Base-by-base conservation (phyloP, 2,329 filamentous ascomycete species). In the Pseudopyrenochaeta lycopersici region DNA sequence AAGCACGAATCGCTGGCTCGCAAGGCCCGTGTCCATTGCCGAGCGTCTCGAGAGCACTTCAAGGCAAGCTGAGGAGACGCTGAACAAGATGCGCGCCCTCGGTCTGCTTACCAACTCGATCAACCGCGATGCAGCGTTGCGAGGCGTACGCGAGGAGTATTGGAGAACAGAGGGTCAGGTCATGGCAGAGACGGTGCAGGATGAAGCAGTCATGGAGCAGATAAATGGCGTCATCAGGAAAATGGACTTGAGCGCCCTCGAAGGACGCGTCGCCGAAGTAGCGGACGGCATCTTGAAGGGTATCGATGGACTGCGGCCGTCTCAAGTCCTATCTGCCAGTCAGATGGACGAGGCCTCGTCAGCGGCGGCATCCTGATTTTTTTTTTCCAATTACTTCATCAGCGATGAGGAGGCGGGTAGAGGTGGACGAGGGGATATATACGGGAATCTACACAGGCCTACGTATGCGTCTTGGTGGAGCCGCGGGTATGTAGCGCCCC, bases 51-150 rank as follows among this genome's bases (percentile, higher is more conserved):
- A 91, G 62, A 74, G 79, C 52, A 72, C 77, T 2, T 82, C 85
- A 44, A 80, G 83, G 43, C 75, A 80, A 2, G 74, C 96, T 43
- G 84, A 86, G 38, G 77, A 77, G 4, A 81, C 85, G 11, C 84
- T 87, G 71, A 83, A 85, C 49, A 92, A 89, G 73, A 74, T 96
- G 55, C 87, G 85, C 63, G 90, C 90, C 0, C 78, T 90, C 32
- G 90, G 87, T 7, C 87, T 96, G 52, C 79, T 96, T 40, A 86
- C 89, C 72, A 97, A 97, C 78, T 91, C 91, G 2, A 84, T 90
- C 14, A 81, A 89, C 51, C 80, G 93, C 49, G 91, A 97, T 76
- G 82, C 85, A 58, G 84, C 84, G 38, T 78, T 97, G 73, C 85
- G 92, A 54, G 81, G 76, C 2, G 83, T 84, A 52, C 84, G 84